Conservation (phyloP, 2,329 filamentous ascomycete species). For the Botrytis aclada region DNA sequence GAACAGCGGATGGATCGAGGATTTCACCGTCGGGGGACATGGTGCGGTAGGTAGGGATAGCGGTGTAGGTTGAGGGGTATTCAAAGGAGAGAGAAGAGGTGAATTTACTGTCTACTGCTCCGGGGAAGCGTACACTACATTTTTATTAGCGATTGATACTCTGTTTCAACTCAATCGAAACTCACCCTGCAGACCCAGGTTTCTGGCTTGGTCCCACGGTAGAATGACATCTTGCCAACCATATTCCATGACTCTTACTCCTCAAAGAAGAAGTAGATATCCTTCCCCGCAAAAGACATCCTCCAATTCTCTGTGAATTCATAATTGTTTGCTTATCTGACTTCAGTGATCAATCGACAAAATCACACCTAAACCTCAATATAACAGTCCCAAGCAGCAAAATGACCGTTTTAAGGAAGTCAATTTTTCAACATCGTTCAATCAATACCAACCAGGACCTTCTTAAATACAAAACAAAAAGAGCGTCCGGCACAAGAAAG, state of each 20-base stretch:
- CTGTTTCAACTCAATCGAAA: background rate
- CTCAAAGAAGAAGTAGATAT: background rate
- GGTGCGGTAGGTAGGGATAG: slow-evolving; percentile 87
- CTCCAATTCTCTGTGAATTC: slow-evolving; percentile 17
- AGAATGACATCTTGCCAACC: slow-evolving; percentile 30
- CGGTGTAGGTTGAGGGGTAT: slow-evolving; percentile 65
- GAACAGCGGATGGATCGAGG: slow-evolving; percentile 68
- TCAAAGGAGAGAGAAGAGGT: slow-evolving; percentile 76
- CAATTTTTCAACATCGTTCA: background rate
- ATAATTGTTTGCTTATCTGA: slow-evolving; percentile 10
- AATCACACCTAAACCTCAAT: background rate
- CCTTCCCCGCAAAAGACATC: slow-evolving; percentile 2
- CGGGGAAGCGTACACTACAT: slow-evolving; percentile 64
- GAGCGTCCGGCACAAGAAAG: background rate
- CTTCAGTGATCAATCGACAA: background rate
- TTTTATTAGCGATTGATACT: slow-evolving; percentile 35
- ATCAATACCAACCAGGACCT: background rate
- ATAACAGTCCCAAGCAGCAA: background rate
- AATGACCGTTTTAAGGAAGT: no score
- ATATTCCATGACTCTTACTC: background rate
- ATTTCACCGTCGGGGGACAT: slow-evolving; percentile 85
- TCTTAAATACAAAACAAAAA: background rate
- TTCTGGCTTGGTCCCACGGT: slow-evolving; percentile 30
- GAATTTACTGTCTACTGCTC: slow-evolving; percentile 93
- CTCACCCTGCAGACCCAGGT: slow-evolving; percentile 33